Percentiles rank a stretch among this genome's conserved stretches.
Evolutionary conservation across 2,329 filamentous ascomycete genomes (phyloP).

Genomic region (Spiromastix sp.): DNA sequence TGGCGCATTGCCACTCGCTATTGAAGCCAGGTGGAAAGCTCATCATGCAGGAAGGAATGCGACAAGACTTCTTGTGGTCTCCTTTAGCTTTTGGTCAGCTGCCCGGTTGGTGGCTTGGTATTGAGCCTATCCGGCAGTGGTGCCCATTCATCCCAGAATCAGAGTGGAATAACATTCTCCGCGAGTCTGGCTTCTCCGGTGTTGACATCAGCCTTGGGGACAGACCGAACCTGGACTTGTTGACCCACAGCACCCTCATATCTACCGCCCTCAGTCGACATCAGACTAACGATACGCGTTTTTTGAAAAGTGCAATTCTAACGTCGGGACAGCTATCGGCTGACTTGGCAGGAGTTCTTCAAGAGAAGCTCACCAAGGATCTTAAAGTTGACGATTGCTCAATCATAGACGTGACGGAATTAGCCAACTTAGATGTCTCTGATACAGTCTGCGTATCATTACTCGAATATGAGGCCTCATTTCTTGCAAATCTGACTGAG

Average conservation of each 20-base stretch:
- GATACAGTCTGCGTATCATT: too few relatives aligned
- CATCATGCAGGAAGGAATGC: conserved; percentile 30
- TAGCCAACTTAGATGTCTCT: too few relatives aligned
- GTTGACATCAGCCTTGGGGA: conserved; percentile 9
- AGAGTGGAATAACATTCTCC: conserved; percentile 8
- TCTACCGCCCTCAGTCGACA: conserved; percentile 11
- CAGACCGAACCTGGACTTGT: conserved; percentile 8
- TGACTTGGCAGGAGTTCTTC: too few relatives aligned
- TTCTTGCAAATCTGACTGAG: too few relatives aligned
- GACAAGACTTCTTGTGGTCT: conserved; percentile 9
- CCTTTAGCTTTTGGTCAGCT: conserved; percentile 13
- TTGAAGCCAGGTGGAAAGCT: conserved; percentile 37
- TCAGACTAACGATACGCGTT: too few relatives aligned
- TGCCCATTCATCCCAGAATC: conserved; percentile 7
- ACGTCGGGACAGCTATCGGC: too few relatives aligned
- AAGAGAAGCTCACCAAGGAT: too few relatives aligned
- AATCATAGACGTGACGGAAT: too few relatives aligned
- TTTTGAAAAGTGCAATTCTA: too few relatives aligned
- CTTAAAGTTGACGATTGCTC: too few relatives aligned
- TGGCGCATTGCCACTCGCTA: conserved; percentile 23
- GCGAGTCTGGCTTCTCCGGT: conserved; percentile 8
- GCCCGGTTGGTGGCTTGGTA: conserved; percentile 18
- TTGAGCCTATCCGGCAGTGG: conserved; percentile 9
- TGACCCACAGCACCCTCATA: conserved; percentile 12
- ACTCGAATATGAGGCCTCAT: too few relatives aligned